phyloP scores from a whole-genome alignment of 2,329 filamentous ascomycete genomes.

The Diplocarpon mali region DNA sequence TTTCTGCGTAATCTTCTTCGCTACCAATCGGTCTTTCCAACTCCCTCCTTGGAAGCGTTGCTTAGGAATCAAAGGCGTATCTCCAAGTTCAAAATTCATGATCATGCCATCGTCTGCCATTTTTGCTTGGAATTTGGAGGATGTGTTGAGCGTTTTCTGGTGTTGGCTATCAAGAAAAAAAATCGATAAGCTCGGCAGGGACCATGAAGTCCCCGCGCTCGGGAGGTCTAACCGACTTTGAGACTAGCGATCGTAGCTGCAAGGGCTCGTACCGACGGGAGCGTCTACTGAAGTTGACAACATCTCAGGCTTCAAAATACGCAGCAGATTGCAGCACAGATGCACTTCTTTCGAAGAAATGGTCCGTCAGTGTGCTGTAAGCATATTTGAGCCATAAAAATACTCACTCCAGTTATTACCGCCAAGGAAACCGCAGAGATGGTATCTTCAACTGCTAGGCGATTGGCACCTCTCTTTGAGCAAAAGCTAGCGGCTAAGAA shows the following conservation, averaged over 20 bases:
- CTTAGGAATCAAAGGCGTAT: conserved; percentile 51
- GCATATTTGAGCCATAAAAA: background rate
- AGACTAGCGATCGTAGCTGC: too few relatives aligned
- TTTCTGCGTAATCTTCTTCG: conserved; percentile 54
- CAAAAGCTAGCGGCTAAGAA: conserved; percentile 1
- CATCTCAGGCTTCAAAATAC: conserved; percentile 23
- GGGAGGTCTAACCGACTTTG: conserved; percentile 14
- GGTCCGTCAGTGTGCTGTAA: conserved; percentile 9
- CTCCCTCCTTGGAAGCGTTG: conserved; percentile 72
- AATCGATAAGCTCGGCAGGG: conserved; percentile 14
- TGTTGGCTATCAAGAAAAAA: conserved; percentile 13
- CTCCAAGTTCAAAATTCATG: conserved; percentile 76
- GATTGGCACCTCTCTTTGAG: background rate
- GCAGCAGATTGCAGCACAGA: conserved; percentile 26
- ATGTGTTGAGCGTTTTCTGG: background rate
- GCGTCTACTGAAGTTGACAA: conserved; percentile 4
- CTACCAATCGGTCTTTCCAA: conserved; percentile 81
- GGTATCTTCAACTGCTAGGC: conserved; percentile 1
- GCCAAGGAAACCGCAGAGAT: background rate
- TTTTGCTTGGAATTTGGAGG: conserved; percentile 9
- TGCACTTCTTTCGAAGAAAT: conserved; percentile 17
- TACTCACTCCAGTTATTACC: background rate
- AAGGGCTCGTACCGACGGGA: too few relatives aligned
- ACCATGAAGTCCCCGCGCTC: conserved; percentile 10
- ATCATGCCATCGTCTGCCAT: conserved; percentile 97